Base-by-base conservation (phyloP, 257 asterid species). In the Lantana camara region DNA sequence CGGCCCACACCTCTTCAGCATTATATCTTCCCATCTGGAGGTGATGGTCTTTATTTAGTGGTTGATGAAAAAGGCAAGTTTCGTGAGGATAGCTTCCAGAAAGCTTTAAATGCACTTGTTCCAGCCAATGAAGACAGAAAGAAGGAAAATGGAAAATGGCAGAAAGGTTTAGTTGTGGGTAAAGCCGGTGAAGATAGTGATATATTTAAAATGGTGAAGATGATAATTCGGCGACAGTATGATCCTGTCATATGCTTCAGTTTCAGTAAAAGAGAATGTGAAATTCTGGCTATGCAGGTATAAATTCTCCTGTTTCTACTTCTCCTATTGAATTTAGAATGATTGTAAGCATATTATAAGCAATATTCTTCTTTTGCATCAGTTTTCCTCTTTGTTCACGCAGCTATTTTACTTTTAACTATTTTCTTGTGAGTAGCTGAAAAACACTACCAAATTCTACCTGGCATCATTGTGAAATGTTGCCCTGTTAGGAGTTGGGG, bases 221-320 rank as follows among this genome's bases (percentile, higher is more conserved):
- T 88, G 99, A 90, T 90, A 70, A 86, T 90, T 67, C 77, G 80
- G 75, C 93, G 95, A 27, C 97, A 90, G 66, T 94, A 94, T 73
- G 99, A 94, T 79, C 99, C 99, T 48, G 96, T 94, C 62, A 90
- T 94, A 87, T 94, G 97, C 71, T 94, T 94, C 80, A 94, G 99
- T 79, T 94, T 94, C 88, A 94, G 99, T 87, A 94, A 94, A 84
- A 86, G 96, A 69, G 99, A 94, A 57, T 94, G 99, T 83, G 99
- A 94, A 86, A 79, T 69, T 58, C 97, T 94, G 57, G 99, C 99
- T 20, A 94, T 94, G 97, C 97, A 94, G 99, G 99, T 94, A 73
- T 32, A 14, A 7, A 24, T 59, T 58, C 19, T 48, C n/a, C n/a
- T 67, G n/a, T 45, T 57, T 60, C 42, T 20, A 5, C 21, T 40